Evolutionary conservation across 257 asterid genomes (phyloP), one percentile per base, ranked within the genome.

Genomic region (Lantana camara): DNA sequence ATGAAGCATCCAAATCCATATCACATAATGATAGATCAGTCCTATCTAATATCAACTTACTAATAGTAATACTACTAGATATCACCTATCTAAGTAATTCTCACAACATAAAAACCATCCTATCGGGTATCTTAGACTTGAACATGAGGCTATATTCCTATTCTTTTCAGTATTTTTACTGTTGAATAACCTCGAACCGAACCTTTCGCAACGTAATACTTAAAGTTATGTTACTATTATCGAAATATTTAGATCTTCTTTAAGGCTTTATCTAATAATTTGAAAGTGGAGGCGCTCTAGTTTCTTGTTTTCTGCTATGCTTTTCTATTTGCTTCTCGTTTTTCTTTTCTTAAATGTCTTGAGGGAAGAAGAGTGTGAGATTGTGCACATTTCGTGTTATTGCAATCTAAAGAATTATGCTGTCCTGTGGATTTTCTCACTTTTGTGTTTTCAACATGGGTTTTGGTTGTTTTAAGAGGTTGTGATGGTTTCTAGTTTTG

Each of bases 321-420:
- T 40, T 30, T 69, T 23, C 55, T 21, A 13, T 5, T 38, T n/a
- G 7, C 22, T 9, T 38, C 15, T 30, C 20, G 30, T 47, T 30
- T 17, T 3, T 19, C 48, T 21, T 21, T 35, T 35, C 40, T 35
- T 9, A 22, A 17, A 63, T 19, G 5, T 47, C 35, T 58, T 44
- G 46, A 59, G 53, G 66, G 54, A 59, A 48, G 60, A 15, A 37
- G 49, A 35, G 20, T 40, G 62, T 42, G 14, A 57, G 58, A 57
- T 58, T 21, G 47, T 29, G 17, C 7, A 8, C 45, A 27, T 40
- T 10, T n/a, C n/a, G n/a, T n/a, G n/a, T n/a, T n/a, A n/a, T n/a
- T n/a, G n/a, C n/a, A n/a, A n/a, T n/a, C n/a, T n/a, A n/a, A n/a
- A n/a, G n/a, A n/a, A n/a, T n/a, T n/a, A n/a, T n/a, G n/a, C n/a